Evolutionary conservation across 192 early-diverging fungal species (phyloP).

Genomic region (Borealophlyctis nickersoniae): DNA sequence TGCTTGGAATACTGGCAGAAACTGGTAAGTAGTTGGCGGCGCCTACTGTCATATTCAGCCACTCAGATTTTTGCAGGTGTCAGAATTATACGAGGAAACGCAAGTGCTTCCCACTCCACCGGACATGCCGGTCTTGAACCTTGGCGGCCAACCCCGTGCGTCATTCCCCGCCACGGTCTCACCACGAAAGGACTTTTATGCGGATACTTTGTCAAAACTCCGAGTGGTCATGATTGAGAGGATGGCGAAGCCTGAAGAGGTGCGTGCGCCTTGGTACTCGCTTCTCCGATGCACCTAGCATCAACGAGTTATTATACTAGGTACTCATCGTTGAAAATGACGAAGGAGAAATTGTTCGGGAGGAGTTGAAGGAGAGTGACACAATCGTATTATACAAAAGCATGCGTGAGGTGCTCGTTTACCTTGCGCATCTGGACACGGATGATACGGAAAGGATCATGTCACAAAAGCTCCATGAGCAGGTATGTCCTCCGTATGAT

Average conservation of each 20-base stretch:
- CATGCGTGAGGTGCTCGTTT: constrained; percentile 95
- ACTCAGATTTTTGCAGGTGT: constrained; percentile 41
- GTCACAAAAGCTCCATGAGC: constrained; percentile 84
- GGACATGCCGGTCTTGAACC: constrained; percentile 53
- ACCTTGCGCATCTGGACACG: constrained; percentile 94
- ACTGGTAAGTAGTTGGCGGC: constrained; percentile 50
- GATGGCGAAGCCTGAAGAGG: constrained; percentile 99
- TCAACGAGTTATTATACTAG: constrained; percentile 26
- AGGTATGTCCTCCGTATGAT: constrained; percentile 52
- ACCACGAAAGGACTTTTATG: constrained; percentile 78
- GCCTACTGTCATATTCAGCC: neutral
- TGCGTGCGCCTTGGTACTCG: no score
- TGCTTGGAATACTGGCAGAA: constrained; percentile 97
- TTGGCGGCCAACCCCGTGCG: constrained; percentile 41
- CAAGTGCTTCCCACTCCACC: constrained; percentile 51
- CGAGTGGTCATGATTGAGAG: constrained; percentile 96
- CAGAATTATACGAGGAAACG: constrained; percentile 87
- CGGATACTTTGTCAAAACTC: constrained; percentile 76
- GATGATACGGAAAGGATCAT: constrained; percentile 94
- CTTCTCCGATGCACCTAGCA: no score
- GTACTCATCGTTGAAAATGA: constrained; percentile 98
- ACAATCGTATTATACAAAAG: constrained; percentile 98
- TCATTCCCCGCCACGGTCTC: constrained; percentile 9
- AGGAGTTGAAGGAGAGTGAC: constrained; percentile 95
- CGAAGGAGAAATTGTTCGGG: constrained; percentile 98